Percentiles rank a stretch among this genome's conserved stretches.
phyloP scores from a whole-genome alignment of 176 grass and related monocot species.

The Oryza punctata region DNA sequence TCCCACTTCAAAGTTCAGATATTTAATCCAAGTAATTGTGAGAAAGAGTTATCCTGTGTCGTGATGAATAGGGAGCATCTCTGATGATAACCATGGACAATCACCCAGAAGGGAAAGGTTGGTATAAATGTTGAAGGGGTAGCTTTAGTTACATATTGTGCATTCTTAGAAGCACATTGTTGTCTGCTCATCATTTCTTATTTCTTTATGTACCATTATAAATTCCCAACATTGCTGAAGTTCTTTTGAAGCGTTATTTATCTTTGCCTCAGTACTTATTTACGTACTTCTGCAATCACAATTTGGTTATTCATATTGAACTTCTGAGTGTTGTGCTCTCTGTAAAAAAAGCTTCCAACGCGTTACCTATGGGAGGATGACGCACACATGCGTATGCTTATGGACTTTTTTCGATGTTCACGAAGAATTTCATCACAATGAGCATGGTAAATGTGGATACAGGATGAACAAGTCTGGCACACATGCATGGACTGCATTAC shows the following conservation, averaged over 20 bases:
- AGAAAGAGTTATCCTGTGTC: not conserved
- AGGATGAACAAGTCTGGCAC: conserved; percentile 10
- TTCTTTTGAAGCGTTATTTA: not conserved
- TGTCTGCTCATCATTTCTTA: not conserved
- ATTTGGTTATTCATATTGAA: conserved; percentile 5
- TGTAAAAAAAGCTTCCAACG: not conserved
- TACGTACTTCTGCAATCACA: not conserved
- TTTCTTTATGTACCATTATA: not conserved
- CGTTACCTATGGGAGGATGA: no score
- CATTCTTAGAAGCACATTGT: not conserved
- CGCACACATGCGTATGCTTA: no score
- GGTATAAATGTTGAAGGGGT: not conserved
- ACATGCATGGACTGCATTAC: conserved; percentile 18
- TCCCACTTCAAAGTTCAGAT: conserved; percentile 43
- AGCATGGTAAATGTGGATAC: conserved; percentile 1
- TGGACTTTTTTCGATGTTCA: not conserved
- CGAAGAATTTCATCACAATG: not conserved
- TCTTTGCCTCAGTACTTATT: not conserved
- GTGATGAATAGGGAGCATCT: not conserved
- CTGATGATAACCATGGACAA: not conserved
- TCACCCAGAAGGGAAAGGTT: not conserved
- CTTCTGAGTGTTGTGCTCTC: not conserved
- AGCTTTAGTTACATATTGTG: no score
- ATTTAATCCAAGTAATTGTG: conserved; percentile 39
- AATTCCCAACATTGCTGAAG: not conserved